Percentiles rank a stretch among this genome's conserved stretches.
These are phyloP conservation scores for Hevea brasiliensis DNA, from an alignment of 345 rosid species.

Conservation along the genomic window DNA sequence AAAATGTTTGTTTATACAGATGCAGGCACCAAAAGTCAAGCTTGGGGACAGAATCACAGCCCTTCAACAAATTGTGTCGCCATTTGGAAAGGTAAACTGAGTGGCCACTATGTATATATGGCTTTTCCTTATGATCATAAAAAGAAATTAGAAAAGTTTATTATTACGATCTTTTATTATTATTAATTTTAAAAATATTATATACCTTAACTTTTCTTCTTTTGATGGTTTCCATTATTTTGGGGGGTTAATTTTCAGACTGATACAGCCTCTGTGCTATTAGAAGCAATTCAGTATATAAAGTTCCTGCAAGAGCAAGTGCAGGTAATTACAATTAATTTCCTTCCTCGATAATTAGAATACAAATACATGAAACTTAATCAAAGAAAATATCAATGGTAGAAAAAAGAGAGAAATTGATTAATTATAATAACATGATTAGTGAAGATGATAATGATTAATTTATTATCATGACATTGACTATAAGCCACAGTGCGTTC, in stretches of 20 bases:
- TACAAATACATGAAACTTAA: not conserved
- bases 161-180: slow-evolving; percentile 1
- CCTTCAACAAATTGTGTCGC: slow-evolving; percentile 96
- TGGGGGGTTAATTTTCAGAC: slow-evolving; percentile 49
- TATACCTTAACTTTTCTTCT: too few relatives aligned
- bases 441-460: too few relatives aligned
- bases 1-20: slow-evolving; percentile 5
- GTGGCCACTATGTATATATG: slow-evolving; percentile 7
- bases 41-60: slow-evolving; percentile 79
- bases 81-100: slow-evolving; percentile 81
- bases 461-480: not conserved
- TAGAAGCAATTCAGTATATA: slow-evolving; percentile 76
- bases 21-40: slow-evolving; percentile 82
- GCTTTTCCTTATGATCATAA: not conserved
- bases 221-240: not conserved
- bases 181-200: too few relatives aligned
- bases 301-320: slow-evolving; percentile 81
- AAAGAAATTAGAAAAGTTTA: not conserved
- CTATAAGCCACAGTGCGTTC: slow-evolving; percentile 3
- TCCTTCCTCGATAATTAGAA: not conserved
- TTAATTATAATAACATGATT: too few relatives aligned
- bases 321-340: slow-evolving; percentile 43
- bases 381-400: too few relatives aligned
- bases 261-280: slow-evolving; percentile 85
- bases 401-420: too few relatives aligned